A percentile compares a stretch with the other conserved stretches of the same genome.
These are phyloP conservation scores for Fusarium sp. DNA, from an alignment of 2,329 filamentous ascomycete species.

Conservation along the genomic window DNA sequence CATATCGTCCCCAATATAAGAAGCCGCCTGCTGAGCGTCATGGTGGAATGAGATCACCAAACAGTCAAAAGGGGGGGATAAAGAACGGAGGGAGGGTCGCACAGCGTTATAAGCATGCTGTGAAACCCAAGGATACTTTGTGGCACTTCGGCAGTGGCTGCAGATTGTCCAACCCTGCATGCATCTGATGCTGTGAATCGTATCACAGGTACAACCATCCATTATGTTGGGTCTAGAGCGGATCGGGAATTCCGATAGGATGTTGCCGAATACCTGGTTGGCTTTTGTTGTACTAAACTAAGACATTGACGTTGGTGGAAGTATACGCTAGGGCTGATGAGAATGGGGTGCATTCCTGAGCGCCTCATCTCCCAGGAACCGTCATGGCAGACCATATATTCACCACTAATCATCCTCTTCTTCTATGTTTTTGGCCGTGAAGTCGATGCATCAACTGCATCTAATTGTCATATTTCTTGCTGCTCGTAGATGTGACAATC, in stretches of 20 bases:
- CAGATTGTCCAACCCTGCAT: not conserved
- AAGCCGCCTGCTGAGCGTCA: not conserved
- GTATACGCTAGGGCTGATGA: not conserved
- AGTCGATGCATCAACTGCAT: rapidly evolving
- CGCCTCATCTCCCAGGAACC: not conserved
- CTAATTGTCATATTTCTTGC: not conserved
- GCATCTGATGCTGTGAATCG: not conserved
- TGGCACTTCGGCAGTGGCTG: constrained; percentile 6
- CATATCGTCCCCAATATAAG: not conserved
- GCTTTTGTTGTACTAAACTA: not conserved
- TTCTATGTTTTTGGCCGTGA: not conserved
- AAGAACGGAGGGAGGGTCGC: not conserved
- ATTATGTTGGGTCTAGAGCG: not conserved
- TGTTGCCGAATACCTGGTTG: not conserved
- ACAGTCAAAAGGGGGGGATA: not conserved
- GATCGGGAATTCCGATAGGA: too few relatives aligned
- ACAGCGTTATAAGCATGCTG: not conserved
- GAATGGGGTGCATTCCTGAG: not conserved
- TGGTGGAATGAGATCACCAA: not conserved
- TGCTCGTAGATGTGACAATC: not conserved
- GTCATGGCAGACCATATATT: rapidly evolving
- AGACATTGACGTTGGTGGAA: not conserved
- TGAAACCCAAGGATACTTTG: not conserved
- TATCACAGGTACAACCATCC: not conserved
- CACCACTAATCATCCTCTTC: not conserved